Conservation (phyloP, 495 filamentous ascomycete species). For the Diplogelasinospora grovesii region DNA sequence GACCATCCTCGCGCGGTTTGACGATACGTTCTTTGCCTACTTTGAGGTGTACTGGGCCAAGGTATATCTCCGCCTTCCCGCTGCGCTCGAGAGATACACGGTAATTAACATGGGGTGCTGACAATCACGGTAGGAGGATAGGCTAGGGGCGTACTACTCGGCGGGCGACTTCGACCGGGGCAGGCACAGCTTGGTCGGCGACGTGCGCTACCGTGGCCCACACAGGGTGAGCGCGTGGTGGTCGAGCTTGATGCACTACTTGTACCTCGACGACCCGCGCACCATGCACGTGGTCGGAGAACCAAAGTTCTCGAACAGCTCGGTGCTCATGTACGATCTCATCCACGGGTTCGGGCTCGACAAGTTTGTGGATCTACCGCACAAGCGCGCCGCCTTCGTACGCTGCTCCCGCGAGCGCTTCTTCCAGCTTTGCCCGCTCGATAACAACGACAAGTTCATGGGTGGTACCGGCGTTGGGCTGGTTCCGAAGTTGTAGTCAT, state of each 20-base stretch:
- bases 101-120: background rate
- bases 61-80: slow-evolving; percentile 33
- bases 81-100: too few species aligned
- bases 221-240: slow-evolving; percentile 65
- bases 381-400: slow-evolving; percentile 60
- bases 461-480: slow-evolving; percentile 40
- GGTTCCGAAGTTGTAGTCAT: slow-evolving; percentile 42
- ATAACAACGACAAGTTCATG: slow-evolving; percentile 40
- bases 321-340: slow-evolving; percentile 59
- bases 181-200: slow-evolving; percentile 61
- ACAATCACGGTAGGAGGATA: slow-evolving; percentile 48
- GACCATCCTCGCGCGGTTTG: slow-evolving; percentile 54
- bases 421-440: slow-evolving; percentile 60
- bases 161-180: slow-evolving; percentile 60
- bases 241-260: slow-evolving; percentile 61
- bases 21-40: slow-evolving; percentile 57
- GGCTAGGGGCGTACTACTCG: slow-evolving; percentile 58
- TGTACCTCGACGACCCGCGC: slow-evolving; percentile 63
- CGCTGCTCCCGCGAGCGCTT: slow-evolving; percentile 56
- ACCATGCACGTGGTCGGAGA: slow-evolving; percentile 58
- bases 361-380: slow-evolving; percentile 59
- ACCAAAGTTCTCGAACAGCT: slow-evolving; percentile 53
- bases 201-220: slow-evolving; percentile 54
- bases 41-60: slow-evolving; percentile 69
- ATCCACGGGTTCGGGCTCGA: slow-evolving; percentile 57